A percentile compares a stretch with the other conserved stretches of the same genome.
Evolutionary conservation across 306 rosid species (phyloP).

Genomic region (Prosopis cineraria): DNA sequence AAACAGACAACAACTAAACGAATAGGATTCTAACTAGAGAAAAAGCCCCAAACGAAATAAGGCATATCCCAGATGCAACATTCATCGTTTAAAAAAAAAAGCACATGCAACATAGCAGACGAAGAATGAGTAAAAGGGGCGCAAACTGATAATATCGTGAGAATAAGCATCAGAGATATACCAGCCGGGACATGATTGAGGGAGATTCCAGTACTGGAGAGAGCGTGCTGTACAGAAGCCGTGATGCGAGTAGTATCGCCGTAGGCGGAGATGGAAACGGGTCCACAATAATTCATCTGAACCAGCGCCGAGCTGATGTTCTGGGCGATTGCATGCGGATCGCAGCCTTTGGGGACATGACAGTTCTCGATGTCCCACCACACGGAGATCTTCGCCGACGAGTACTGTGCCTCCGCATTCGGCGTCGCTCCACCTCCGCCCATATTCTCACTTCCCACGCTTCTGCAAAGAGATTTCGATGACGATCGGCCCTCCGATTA

Average conservation of each 20-base stretch:
- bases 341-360: conserved; percentile 60
- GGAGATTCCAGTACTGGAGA: conserved; percentile 70
- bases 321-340: conserved; percentile 67
- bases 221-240: conserved; percentile 61
- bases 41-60: neutral
- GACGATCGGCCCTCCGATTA: neutral
- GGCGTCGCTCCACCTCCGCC: conserved; percentile 29
- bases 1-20: neutral
- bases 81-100: neutral
- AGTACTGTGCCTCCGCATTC: conserved; percentile 58
- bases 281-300: conserved; percentile 57
- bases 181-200: conserved; percentile 26
- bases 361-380: conserved; percentile 89
- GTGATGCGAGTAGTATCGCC: conserved; percentile 67
- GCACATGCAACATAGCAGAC: neutral
- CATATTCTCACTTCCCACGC: neutral
- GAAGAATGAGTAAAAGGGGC: no score
- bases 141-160: neutral
- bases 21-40: neutral
- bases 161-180: neutral
- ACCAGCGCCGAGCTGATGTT: conserved; percentile 68
- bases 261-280: conserved; percentile 71
- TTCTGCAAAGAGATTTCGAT: neutral
- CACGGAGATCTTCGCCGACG: conserved; percentile 61
- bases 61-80: neutral